Conservation (phyloP, 208 protist species). For the Trypanosoma theileri region DNA sequence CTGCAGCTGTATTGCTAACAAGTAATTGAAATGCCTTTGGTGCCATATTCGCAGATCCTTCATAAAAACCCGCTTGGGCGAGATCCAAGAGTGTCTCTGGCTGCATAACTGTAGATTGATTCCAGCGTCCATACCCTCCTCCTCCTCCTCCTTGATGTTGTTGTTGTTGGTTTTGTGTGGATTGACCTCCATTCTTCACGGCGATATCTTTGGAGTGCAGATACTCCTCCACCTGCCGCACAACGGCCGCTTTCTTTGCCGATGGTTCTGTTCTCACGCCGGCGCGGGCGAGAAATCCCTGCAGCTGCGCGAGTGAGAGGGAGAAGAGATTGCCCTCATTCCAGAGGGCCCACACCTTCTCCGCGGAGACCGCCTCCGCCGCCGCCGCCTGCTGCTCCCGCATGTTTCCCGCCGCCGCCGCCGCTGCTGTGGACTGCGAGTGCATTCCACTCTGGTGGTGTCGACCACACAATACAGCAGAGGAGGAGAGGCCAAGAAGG, state of each 20-base stretch:
- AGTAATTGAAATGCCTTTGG: constrained; percentile 91
- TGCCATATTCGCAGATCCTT: constrained; percentile 72
- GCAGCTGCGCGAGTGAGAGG: constrained; percentile 76
- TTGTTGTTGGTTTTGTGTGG: constrained; percentile 12
- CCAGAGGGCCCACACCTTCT: constrained; percentile 86
- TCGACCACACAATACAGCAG: constrained; percentile 2
- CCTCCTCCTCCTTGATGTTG: constrained; percentile 18
- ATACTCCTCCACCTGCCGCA: constrained; percentile 85
- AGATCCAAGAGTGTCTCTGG: constrained; percentile 86
- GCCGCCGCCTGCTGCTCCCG: constrained; percentile 2
- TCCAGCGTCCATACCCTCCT: constrained; percentile 58
- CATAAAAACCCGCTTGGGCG: constrained; percentile 86
- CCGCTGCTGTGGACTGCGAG: constrained; percentile 9
- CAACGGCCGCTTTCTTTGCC: constrained; percentile 76
- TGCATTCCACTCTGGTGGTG: constrained; percentile 3
- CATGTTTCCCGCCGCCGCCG: constrained; percentile 5
- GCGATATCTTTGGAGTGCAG: constrained; percentile 55
- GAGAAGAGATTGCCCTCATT: constrained; percentile 93
- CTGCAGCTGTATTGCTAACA: constrained; percentile 60
- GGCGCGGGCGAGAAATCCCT: constrained; percentile 55
- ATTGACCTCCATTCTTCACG: constrained; percentile 17
- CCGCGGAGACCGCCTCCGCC: constrained; percentile 36
- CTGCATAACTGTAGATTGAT: constrained; percentile 40
- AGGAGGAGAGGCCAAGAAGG: constrained; percentile 7
- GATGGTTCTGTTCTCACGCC: constrained; percentile 34